A percentile compares a stretch with the other conserved stretches of the same genome.
Evolutionary conservation across 257 asterid genomes (phyloP).

Genomic region (Solanum chilense): DNA sequence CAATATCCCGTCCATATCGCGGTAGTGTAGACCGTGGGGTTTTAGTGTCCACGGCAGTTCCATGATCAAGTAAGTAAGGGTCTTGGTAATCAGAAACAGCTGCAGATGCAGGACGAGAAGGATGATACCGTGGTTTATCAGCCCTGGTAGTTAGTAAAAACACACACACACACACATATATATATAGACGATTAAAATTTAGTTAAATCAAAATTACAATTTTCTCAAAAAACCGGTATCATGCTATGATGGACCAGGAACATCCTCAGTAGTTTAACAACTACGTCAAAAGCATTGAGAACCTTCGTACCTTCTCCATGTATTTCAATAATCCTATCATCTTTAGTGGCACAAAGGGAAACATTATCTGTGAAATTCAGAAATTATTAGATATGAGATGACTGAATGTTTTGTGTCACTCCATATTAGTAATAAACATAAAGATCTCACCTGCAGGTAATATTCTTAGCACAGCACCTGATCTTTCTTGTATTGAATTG

Average conservation of each 20-base stretch:
- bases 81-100: conserved; percentile 44
- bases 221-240: conserved; percentile 72
- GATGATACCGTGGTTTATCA: conserved; percentile 26
- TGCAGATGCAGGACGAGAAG: neutral
- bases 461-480: conserved; percentile 56
- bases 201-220: conserved; percentile 35
- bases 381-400: neutral
- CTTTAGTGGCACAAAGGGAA: conserved; percentile 63
- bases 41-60: conserved; percentile 39
- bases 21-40: conserved; percentile 29
- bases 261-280: conserved; percentile 65
- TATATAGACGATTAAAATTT: neutral
- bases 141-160: conserved; percentile 29
- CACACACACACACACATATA: neutral
- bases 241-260: conserved; percentile 79
- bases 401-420: neutral
- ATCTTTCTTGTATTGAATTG: conserved; percentile 62
- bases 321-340: conserved; percentile 75
- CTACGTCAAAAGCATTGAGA: conserved; percentile 68
- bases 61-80: conserved; percentile 37
- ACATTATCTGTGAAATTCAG: conserved; percentile 36
- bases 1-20: conserved; percentile 48
- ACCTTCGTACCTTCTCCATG: conserved; percentile 80
- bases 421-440: neutral
- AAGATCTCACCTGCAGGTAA: conserved; percentile 40